Evolutionary conservation across 2,329 filamentous ascomycete species (phyloP).

Genomic region (Aspergillaceae sp.): DNA sequence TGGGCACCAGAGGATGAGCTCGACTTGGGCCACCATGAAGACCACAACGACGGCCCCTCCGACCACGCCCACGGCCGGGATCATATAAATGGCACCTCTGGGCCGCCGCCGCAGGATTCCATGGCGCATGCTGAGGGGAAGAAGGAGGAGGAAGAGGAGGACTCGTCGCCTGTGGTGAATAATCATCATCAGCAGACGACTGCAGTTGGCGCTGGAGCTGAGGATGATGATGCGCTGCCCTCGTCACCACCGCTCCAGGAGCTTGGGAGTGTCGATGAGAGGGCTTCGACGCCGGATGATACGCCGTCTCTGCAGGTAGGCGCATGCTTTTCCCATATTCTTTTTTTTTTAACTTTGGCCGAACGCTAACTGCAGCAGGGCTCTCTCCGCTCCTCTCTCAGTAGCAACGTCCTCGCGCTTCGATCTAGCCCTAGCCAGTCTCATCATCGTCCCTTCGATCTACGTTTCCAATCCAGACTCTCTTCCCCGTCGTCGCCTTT

Average conservation of each 20-base stretch:
- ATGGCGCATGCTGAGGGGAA: constrained; percentile 13
- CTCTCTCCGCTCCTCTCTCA: constrained; percentile 53
- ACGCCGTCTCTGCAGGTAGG: constrained; percentile 72
- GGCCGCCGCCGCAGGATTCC: background rate
- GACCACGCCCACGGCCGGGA: no score
- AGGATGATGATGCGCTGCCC: constrained; percentile 15
- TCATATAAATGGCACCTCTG: no score
- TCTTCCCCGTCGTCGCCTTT: constrained; percentile 49
- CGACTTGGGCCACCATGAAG: constrained; percentile 35
- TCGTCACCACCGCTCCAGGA: constrained; percentile 5
- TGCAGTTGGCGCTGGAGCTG: background rate
- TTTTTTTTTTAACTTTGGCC: constrained; percentile 28
- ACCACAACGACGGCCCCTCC: no score
- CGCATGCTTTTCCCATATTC: constrained; percentile 39
- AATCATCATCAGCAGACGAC: constrained; percentile 6
- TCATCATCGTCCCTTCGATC: constrained; percentile 87
- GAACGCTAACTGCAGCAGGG: constrained; percentile 38
- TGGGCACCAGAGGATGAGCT: constrained; percentile 51
- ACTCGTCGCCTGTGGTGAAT: constrained; percentile 16
- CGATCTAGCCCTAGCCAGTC: constrained; percentile 68
- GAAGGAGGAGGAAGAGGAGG: constrained; percentile 2
- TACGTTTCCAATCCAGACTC: constrained; percentile 83
- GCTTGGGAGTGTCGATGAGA: constrained; percentile 51
- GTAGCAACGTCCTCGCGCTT: constrained; percentile 64
- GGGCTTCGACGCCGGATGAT: constrained; percentile 70